Evolutionary conservation across 2,329 filamentous ascomycete species (phyloP).

Genomic region (Cytospora piceae): DNA sequence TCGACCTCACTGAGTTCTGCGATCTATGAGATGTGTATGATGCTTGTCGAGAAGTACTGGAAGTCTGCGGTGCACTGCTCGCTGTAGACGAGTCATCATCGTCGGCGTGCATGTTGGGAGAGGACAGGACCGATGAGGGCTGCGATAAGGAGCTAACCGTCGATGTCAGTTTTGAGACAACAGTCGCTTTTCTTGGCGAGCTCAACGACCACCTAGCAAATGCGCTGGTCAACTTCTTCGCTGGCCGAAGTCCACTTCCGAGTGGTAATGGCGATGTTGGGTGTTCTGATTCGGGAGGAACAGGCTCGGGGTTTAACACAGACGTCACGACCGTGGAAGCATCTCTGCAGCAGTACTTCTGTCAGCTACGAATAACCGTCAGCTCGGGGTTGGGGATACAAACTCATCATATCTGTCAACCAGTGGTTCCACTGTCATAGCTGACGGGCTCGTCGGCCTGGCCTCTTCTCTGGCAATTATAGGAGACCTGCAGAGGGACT

Average conservation of each 20-base stretch:
- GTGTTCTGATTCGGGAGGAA: not conserved
- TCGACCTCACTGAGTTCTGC: slow-evolving; percentile 12
- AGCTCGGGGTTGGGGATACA: not conserved
- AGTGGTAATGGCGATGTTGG: not conserved
- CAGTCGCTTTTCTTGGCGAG: slow-evolving; percentile 1
- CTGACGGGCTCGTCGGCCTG: not conserved
- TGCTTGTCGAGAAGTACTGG: slow-evolving; percentile 8
- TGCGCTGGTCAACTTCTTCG: slow-evolving; percentile 14
- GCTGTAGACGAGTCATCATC: slow-evolving; percentile 15
- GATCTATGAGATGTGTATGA: slow-evolving; percentile 15
- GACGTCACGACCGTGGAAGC: not conserved
- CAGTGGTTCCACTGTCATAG: not conserved
- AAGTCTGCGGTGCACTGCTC: slow-evolving; percentile 10
- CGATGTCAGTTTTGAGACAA: not conserved
- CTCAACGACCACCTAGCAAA: slow-evolving; percentile 15
- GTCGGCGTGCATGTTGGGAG: not conserved
- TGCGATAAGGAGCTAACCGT: slow-evolving; percentile 16
- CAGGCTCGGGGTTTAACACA: not conserved
- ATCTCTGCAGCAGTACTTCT: not conserved
- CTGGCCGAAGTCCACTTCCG: not conserved
- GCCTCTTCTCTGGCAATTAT: not conserved
- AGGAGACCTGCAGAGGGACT: slow-evolving; percentile 12
- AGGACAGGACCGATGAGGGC: slow-evolving; percentile 15
- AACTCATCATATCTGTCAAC: slow-evolving; percentile 5
- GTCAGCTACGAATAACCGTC: not conserved